These are phyloP conservation scores for Trichophyton mentagrophytes DNA, from an alignment of 2,329 filamentous ascomycete genomes.

Conservation along the genomic window DNA sequence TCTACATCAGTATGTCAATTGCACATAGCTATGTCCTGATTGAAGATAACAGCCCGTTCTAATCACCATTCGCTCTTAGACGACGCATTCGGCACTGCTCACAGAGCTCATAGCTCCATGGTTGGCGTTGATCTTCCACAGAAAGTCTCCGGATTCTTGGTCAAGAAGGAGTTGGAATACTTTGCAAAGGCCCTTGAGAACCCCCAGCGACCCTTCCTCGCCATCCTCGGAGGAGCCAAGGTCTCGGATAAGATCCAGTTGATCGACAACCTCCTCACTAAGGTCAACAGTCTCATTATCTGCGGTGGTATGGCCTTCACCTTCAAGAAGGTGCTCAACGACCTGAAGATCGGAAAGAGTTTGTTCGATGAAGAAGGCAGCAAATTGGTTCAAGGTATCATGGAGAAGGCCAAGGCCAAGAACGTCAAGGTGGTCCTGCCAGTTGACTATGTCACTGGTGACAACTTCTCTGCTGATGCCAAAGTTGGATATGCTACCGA, in stretches of 20 bases:
- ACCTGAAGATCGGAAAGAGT: constrained; percentile 75
- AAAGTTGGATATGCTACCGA: constrained; percentile 71
- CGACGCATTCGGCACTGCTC: constrained; percentile 95
- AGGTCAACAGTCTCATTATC: constrained; percentile 93
- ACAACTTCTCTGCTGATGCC: constrained; percentile 85
- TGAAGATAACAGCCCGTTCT: not conserved
- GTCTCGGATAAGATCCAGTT: constrained; percentile 99
- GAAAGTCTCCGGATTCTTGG: constrained; percentile 94
- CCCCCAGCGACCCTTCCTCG: constrained; percentile 90
- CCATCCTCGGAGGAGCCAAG: constrained; percentile 96
- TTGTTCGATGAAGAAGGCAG: constrained; percentile 88
- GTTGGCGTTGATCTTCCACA: constrained; percentile 90
- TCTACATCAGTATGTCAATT: constrained; percentile 71
- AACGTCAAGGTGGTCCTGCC: constrained; percentile 90
- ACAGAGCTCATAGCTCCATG: constrained; percentile 98
- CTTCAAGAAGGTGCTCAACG: constrained; percentile 97
- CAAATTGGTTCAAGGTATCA: constrained; percentile 76
- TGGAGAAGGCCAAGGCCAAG: constrained; percentile 95
- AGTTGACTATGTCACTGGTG: constrained; percentile 87
- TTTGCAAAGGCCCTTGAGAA: constrained; percentile 92
- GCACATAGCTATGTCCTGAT: not conserved
- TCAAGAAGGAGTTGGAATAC: constrained; percentile 99
- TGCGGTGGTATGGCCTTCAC: constrained; percentile 99
- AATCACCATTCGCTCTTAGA: constrained; percentile 40
- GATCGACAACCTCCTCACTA: constrained; percentile 96